Conservation (phyloP, 2,329 filamentous ascomycete genomes). For the Paracoccidioides lutzii region DNA sequence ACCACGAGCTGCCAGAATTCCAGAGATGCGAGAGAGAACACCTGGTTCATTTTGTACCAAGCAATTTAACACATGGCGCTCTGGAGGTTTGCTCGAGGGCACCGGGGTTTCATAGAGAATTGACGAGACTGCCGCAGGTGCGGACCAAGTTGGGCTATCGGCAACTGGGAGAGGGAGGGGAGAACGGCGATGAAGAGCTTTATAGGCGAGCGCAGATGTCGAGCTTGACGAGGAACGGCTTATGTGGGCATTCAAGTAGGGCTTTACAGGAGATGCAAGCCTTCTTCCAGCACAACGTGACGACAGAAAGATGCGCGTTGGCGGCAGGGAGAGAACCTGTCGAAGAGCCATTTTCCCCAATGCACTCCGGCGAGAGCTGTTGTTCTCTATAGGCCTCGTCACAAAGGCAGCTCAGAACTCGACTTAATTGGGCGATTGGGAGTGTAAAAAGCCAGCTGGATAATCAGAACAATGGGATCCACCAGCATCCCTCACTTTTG, state of each 20-base stretch:
- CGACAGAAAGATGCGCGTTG: constrained; percentile 12
- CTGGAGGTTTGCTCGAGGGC: constrained; percentile 69
- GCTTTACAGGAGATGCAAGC: background rate
- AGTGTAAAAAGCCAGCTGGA: background rate
- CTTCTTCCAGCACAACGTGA: background rate
- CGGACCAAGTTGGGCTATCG: constrained; percentile 67
- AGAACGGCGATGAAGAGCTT: constrained; percentile 83
- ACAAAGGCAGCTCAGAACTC: background rate
- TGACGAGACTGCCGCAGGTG: constrained; percentile 88
- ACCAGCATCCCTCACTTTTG: background rate
- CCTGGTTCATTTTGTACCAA: constrained; percentile 98
- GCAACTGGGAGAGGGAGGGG: constrained; percentile 70
- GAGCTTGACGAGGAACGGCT: constrained; percentile 36
- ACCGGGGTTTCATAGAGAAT: constrained; percentile 97
- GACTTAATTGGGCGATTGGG: background rate
- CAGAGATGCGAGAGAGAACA: constrained; percentile 89
- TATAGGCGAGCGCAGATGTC: constrained; percentile 91
- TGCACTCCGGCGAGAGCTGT: background rate
- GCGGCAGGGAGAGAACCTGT: constrained; percentile 24
- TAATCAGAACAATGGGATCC: background rate
- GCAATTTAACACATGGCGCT: constrained; percentile 94
- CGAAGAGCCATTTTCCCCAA: constrained; percentile 26
- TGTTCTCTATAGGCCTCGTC: background rate
- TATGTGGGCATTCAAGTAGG: background rate
- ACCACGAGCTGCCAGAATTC: constrained; percentile 85